Base-by-base conservation (phyloP, 208 protist genomes). In the Trypanosomatidae sp. region DNA sequence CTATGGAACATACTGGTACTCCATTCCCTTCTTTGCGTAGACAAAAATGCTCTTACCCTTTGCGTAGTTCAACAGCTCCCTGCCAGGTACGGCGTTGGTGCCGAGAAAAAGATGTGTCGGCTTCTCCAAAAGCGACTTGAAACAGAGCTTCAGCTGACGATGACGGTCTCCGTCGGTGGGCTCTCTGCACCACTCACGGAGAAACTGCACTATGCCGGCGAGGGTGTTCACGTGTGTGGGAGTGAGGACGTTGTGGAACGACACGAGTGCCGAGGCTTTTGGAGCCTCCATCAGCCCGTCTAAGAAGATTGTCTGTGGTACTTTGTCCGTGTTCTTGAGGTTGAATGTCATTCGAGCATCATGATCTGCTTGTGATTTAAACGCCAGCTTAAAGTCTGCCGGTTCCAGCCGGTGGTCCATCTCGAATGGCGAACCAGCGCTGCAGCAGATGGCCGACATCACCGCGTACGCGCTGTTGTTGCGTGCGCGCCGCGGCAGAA, bases 371-470 rank as follows among this genome's bases (percentile, higher is more conserved):
- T 56, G 50, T 1, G 88, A 80, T 22, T 90, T 85, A 69, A 97
- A 95, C 22, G 88, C 86, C 50, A 97, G 84, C 62, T 97, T 97
- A 76, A 91, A 94, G 69, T 97, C 90, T 49, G 87, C 84, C 1
- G 92, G 90, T 62, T 97, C 92, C 41, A 94, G 80, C 36, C 92
- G 85, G 64, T 97, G 80, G 13, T 94, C 87, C 90, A 97, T 97
- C 43, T 80, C 77, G 69, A 97, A 97, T 0, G 92, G 92, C 12
- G 92, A 94, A 0, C 89, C 90, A 0, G 89, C 81, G 71, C 90
- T 95, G 60, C 70, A 80, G 71, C 89, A 94, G 59, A 97, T 92
- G 15, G 87, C 85, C 46, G 82, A 70, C 78, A 97, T 74, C 17
- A 94, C 86, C 46, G 69, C 86, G 71, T 95, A 97, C 66, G 84